Base-by-base conservation (phyloP, 2,329 filamentous ascomycete genomes). In the Claviceps africana region DNA sequence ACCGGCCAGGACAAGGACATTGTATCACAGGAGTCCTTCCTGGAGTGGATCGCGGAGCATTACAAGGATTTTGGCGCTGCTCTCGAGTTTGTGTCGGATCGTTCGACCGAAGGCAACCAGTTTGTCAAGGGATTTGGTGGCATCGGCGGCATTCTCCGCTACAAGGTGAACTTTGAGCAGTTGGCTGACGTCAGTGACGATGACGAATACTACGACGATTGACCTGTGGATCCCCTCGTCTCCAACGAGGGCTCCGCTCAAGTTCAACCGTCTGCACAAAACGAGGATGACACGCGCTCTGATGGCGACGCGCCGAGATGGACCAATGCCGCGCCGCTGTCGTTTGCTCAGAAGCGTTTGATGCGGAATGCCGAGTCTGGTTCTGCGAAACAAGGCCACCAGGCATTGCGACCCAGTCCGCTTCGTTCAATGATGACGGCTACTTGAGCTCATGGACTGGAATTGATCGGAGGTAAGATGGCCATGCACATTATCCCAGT, bases 91-190 rank as follows among this genome's bases (percentile, higher is more conserved):
- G 93, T 98, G 58, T 96, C 93, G 48, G 94, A 98, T 69, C 85
- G 89, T 59, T 97, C 91, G 55, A 95, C 88, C 56, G 93, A 98
- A 74, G 93, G 93, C 67, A 98, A 98, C 74, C 93, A 98, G 76
- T 98, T 98, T 72, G 93, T 98, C 65, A 97, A 96, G 77, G 93
- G 93, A 58, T 98, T 98, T 66, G 93, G 93, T 83, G 93, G 93
- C 66, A 95, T 98, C 62, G 93, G 93, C 60, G 91, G 91, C 58
- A 85, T 98, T 65, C 82, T 98, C 67, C 89, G 93, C 62, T 98
- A 98, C 83, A 96, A 96, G 78, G 88, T 98, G 78, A 98, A 98
- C 78, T 98, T 98, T 74, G 94, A 98, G 74, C 94, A 98, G 72
- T 80, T 98, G 71, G 86, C 85, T 70, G 93, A 97, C 69, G 78